A percentile compares a stretch with the other conserved stretches of the same genome.
Conservation (phyloP, 2,329 filamentous ascomycete species). For the Pestalotiopsis sp. region DNA sequence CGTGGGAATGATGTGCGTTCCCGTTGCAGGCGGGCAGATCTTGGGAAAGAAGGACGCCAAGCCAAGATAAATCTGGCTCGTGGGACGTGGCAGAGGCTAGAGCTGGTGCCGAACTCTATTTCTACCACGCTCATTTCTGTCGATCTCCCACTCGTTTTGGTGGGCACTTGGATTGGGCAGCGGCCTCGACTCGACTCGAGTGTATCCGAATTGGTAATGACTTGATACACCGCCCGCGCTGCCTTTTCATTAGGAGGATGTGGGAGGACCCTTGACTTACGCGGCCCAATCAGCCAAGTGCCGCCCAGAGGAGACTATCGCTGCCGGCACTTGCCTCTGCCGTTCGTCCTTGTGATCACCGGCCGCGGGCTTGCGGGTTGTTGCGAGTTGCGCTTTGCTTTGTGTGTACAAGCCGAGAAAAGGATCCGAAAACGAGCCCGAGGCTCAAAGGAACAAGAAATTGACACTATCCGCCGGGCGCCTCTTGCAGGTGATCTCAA, state of each 20-base stretch:
- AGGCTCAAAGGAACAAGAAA: background rate
- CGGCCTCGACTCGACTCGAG: background rate
- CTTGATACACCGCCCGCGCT: background rate
- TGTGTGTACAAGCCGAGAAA: background rate
- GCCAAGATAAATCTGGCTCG: background rate
- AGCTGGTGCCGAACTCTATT: conserved; percentile 1
- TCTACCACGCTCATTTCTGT: conserved; percentile 8
- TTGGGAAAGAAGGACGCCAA: background rate
- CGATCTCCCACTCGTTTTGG: background rate
- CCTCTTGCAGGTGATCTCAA: background rate
- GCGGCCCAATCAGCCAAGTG: background rate
- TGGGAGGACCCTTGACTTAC: conserved; percentile 3
- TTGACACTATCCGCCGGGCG: background rate
- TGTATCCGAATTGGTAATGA: background rate
- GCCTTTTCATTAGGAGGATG: background rate
- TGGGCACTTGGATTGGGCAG: background rate
- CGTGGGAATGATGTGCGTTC: background rate
- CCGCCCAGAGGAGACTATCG: background rate
- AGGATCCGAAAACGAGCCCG: background rate
- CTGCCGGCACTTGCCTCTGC: background rate
- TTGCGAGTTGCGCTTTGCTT: background rate
- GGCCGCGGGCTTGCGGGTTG: background rate
- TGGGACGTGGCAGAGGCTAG: background rate
- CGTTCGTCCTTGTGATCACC: background rate
- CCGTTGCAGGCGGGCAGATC: background rate